These are phyloP conservation scores for Cladosporium halotolerans DNA, from an alignment of 2,329 filamentous ascomycete genomes.

Conservation along the genomic window DNA sequence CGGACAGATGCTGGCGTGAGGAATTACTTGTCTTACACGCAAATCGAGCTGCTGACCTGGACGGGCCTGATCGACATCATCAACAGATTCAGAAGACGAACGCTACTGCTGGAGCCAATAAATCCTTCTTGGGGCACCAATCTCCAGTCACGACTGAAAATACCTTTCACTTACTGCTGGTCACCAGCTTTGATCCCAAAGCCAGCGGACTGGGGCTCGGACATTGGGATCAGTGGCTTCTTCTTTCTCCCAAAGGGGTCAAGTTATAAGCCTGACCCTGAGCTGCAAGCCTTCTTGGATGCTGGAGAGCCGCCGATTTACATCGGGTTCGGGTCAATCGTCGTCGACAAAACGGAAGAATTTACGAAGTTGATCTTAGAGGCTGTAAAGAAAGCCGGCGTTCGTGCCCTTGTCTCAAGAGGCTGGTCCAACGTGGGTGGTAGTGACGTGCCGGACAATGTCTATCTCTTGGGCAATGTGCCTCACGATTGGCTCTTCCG, in stretches of 20 bases:
- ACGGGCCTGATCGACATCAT: slow-evolving; percentile 61
- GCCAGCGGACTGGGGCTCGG: slow-evolving; percentile 6
- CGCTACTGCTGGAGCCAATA: slow-evolving; percentile 64
- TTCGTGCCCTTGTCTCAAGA: slow-evolving; percentile 46
- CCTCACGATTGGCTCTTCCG: slow-evolving; percentile 54
- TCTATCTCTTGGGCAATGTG: slow-evolving; percentile 46
- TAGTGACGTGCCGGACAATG: slow-evolving; percentile 27
- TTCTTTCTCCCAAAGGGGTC: slow-evolving; percentile 59
- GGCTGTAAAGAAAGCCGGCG: slow-evolving; percentile 49
- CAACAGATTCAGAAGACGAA: slow-evolving; percentile 65
- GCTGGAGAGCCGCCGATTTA: slow-evolving; percentile 66
- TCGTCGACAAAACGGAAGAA: slow-evolving; percentile 64
- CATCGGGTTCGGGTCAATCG: slow-evolving; percentile 74
- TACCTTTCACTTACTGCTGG: slow-evolving; percentile 66
- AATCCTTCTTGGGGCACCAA: slow-evolving; percentile 71
- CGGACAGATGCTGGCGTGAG: slow-evolving; percentile 66
- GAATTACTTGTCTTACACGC: slow-evolving; percentile 72
- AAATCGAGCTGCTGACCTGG: slow-evolving; percentile 87
- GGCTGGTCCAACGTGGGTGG: slow-evolving; percentile 45
- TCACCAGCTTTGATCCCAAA: slow-evolving; percentile 10
- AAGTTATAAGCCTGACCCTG: slow-evolving; percentile 55
- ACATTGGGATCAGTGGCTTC: slow-evolving; percentile 60
- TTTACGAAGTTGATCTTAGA: slow-evolving; percentile 66
- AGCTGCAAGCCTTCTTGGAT: slow-evolving; percentile 58
- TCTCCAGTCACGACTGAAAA: slow-evolving; percentile 63